Evolutionary conservation across 345 rosid species (phyloP), one percentile per base, ranked within the genome.

Genomic region (Luvunga scandens): DNA sequence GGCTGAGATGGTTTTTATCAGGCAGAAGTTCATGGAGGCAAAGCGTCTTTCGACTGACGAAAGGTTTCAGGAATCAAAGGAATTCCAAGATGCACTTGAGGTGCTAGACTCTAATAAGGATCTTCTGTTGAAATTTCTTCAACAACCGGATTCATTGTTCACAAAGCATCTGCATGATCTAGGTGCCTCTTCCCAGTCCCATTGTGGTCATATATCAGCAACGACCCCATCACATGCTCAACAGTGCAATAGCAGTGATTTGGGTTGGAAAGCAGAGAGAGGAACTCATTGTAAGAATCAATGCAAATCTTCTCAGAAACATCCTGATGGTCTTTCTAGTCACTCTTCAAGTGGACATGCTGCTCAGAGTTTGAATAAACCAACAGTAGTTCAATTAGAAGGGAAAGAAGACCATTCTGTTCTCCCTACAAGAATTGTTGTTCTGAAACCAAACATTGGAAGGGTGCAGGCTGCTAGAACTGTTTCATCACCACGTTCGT

Each of bases 141-240:
- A 91, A 87, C 95, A 92, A 55, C 98, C 95, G 1, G 94, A 97
- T 90, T 87, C 96, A 48, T 84, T 94, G 82, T 90, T 93, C 85
- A 85, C 91, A 21, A 93, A 89, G 87, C 98, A 97, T 87, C 64
- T 93, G 14, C 88, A 88, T 81, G 94, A 93, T 83, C 90, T 93
- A 68, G 83, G 77, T 66, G 71, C 70, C 42, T 79, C 83, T 80
- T 83, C 85, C 36, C 86, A 86, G 60, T 80, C 88, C 75, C 90
- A 72, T 50, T 86, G 89, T 80, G 42, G 86, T 76, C 89, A 39
- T 42, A 69, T 84, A 64, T 75, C 90, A 65, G 81, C 86, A 65
- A 68, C 72, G 75, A 88, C 82, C 56, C 76, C 90, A n/a, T 83
- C 88, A 62, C 75, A 78, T 80, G 59, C 84, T 73, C 83, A 65